Percentiles rank a stretch among this genome's conserved stretches.
Evolutionary conservation across 2,329 filamentous ascomycete genomes (phyloP).

Genomic region (Drechmeria coniospora): DNA sequence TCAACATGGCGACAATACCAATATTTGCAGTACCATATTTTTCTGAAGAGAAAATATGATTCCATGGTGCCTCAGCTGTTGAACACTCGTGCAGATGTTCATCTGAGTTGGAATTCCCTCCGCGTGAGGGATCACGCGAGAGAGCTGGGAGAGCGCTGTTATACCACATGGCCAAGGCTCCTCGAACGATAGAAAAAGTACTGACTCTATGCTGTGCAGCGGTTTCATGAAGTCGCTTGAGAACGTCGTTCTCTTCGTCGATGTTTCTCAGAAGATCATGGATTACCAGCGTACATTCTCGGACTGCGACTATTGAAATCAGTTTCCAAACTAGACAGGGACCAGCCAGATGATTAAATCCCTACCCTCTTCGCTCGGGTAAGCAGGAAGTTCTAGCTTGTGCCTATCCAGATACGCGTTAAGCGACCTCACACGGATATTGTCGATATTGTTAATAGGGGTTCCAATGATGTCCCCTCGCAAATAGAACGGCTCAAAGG

Average conservation of each 20-base stretch:
- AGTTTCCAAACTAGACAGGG: no score
- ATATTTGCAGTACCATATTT: slow-evolving; percentile 7
- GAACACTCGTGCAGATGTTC: no score
- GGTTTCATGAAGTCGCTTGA: slow-evolving; percentile 4
- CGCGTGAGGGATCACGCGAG: slow-evolving; percentile 4
- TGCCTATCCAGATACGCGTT: slow-evolving; percentile 3
- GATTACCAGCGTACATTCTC: slow-evolving; percentile 1
- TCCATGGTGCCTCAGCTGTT: no score
- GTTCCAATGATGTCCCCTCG: slow-evolving; percentile 3
- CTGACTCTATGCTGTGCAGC: slow-evolving; percentile 1
- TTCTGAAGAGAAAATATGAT: slow-evolving; percentile 3
- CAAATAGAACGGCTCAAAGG: slow-evolving; percentile 9
- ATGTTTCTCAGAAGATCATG: slow-evolving; percentile 2
- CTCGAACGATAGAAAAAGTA: slow-evolving; percentile 4
- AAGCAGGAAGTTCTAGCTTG: slow-evolving; percentile 1
- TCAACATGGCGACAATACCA: slow-evolving; percentile 11
- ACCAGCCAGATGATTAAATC: no score
- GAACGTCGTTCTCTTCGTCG: slow-evolving; percentile 5
- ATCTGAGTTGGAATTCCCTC: no score
- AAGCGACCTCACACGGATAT: slow-evolving; percentile 2
- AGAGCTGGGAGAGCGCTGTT: slow-evolving; percentile 4
- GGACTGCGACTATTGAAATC: slow-evolving; percentile 5
- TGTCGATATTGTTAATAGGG: slow-evolving; percentile 4
- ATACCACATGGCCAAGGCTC: slow-evolving; percentile 8
- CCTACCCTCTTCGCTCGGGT: not conserved